Evolutionary conservation across 2,329 filamentous ascomycete species (phyloP).

Genomic region (Clarireedia monteithiana): DNA sequence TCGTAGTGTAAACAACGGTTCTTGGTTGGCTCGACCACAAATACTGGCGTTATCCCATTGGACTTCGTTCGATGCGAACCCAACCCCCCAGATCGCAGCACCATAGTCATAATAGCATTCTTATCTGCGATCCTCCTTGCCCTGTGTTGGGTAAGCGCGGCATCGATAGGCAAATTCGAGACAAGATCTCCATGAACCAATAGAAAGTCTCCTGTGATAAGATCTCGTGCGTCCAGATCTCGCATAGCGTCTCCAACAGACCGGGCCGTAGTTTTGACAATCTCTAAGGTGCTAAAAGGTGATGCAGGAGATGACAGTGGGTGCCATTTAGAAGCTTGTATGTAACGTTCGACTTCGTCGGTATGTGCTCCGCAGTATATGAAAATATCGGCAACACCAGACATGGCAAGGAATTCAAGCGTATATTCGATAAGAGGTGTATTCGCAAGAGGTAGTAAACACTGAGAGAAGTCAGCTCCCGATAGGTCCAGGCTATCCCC

Average conservation of each 20-base stretch:
- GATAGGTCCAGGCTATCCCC: neutral
- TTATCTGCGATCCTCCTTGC: slow-evolving; percentile 76
- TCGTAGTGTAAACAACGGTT: slow-evolving; percentile 89
- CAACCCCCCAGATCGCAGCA: slow-evolving; percentile 70
- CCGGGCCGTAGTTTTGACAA: slow-evolving; percentile 76
- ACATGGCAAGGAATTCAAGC: slow-evolving; percentile 89
- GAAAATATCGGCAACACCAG: slow-evolving; percentile 89
- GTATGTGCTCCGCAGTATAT: slow-evolving; percentile 86
- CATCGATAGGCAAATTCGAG: slow-evolving; percentile 79
- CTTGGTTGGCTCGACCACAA: slow-evolving; percentile 74
- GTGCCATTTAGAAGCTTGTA: slow-evolving; percentile 71
- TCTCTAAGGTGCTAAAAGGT: slow-evolving; percentile 72
- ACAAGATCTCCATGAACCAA: slow-evolving; percentile 89
- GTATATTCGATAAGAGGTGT: slow-evolving; percentile 96
- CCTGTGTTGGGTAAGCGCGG: slow-evolving; percentile 69
- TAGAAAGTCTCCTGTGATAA: slow-evolving; percentile 86
- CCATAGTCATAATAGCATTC: slow-evolving; percentile 96
- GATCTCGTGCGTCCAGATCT: slow-evolving; percentile 76
- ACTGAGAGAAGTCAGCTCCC: slow-evolving; percentile 43
- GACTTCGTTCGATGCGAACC: slow-evolving; percentile 67
- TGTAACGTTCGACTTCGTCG: slow-evolving; percentile 79
- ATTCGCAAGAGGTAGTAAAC: slow-evolving; percentile 87
- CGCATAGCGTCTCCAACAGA: slow-evolving; percentile 93
- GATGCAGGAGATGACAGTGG: slow-evolving; percentile 56
- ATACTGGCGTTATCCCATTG: slow-evolving; percentile 69